Evolutionary conservation across 768 basidiomycete genomes (phyloP).

Genomic region (Lyophyllum decastes): DNA sequence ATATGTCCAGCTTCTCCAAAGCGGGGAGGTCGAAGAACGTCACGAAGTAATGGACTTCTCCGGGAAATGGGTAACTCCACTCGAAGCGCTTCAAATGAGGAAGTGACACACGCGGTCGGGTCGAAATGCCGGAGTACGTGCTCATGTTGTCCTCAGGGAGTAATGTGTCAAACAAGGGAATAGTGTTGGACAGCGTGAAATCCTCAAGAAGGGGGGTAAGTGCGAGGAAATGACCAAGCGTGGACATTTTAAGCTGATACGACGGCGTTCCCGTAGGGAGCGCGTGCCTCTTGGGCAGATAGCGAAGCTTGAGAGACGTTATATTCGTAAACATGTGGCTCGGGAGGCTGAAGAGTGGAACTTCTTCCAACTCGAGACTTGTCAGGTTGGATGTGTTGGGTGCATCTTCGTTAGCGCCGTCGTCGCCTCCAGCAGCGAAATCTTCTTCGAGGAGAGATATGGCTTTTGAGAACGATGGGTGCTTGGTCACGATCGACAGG

Average conservation of each 20-base stretch:
- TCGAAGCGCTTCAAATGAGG: slow-evolving; percentile 42
- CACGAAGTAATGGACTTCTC: slow-evolving; percentile 44
- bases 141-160: slow-evolving; percentile 14
- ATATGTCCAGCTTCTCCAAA: background rate
- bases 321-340: slow-evolving; percentile 38
- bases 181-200: slow-evolving; percentile 41
- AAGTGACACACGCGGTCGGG: slow-evolving; percentile 29
- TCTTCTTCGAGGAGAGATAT: slow-evolving; percentile 12
- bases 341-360: slow-evolving; percentile 41
- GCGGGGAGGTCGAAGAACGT: slow-evolving; percentile 39
- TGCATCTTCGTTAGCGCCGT: slow-evolving; percentile 1
- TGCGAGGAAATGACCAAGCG: slow-evolving; percentile 36
- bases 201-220: slow-evolving; percentile 42
- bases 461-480: slow-evolving; percentile 16
- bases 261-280: slow-evolving; percentile 24
- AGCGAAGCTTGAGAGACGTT: slow-evolving; percentile 42
- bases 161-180: slow-evolving; percentile 38
- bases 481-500: slow-evolving; percentile 18
- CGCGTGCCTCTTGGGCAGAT: slow-evolving; percentile 27
- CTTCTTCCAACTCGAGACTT: slow-evolving; percentile 41
- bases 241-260: slow-evolving; percentile 39
- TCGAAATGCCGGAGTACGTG: background rate
- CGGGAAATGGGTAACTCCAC: slow-evolving; percentile 46
- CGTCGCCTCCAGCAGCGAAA: background rate
- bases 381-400: slow-evolving; percentile 17